These are phyloP conservation scores for Apostasia shenzhenica DNA, from an alignment of 106 monocot species.

Conservation along the genomic window DNA sequence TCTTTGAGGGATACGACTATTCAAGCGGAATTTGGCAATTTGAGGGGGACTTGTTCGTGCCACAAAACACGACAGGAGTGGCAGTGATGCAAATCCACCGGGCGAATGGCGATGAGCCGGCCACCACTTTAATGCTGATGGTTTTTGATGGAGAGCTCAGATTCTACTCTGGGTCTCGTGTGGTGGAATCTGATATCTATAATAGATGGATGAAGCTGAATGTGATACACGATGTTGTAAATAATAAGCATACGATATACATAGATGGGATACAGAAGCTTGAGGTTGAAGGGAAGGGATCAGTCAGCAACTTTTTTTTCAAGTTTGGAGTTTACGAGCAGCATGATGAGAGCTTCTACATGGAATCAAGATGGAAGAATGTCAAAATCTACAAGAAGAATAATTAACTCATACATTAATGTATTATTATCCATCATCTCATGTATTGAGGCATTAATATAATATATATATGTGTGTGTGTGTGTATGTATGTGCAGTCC, in stretches of 20 bases:
- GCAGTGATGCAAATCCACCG: slow-evolving; percentile 27
- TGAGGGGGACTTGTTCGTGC: slow-evolving; percentile 20
- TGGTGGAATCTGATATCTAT: slow-evolving; percentile 19
- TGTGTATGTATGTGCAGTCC: too few relatives aligned
- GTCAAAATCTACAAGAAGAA: slow-evolving; percentile 16
- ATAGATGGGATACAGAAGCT: slow-evolving; percentile 17
- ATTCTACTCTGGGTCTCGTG: not conserved
- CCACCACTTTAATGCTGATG: slow-evolving; percentile 27
- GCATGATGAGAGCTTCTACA: not conserved
- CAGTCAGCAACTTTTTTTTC: slow-evolving; percentile 11
- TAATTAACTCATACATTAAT: too few relatives aligned
- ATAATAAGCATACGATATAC: slow-evolving; percentile 4
- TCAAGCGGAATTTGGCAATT: slow-evolving; percentile 30
- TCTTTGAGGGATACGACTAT: slow-evolving; percentile 21
- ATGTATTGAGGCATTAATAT: too few relatives aligned
- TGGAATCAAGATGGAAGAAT: slow-evolving; percentile 37
- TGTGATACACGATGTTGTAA: slow-evolving; percentile 24
- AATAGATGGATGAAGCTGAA: slow-evolving; percentile 30
- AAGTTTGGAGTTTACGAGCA: slow-evolving; percentile 37
- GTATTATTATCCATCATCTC: too few relatives aligned
- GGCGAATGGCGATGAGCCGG: not conserved
- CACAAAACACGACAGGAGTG: slow-evolving; percentile 14
- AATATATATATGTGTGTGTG: too few relatives aligned
- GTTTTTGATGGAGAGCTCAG: slow-evolving; percentile 20
- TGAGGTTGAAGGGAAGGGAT: slow-evolving; percentile 5